Evolutionary conservation across 2,329 filamentous ascomycete genomes (phyloP).

Genomic region (Chaetomium sp.): DNA sequence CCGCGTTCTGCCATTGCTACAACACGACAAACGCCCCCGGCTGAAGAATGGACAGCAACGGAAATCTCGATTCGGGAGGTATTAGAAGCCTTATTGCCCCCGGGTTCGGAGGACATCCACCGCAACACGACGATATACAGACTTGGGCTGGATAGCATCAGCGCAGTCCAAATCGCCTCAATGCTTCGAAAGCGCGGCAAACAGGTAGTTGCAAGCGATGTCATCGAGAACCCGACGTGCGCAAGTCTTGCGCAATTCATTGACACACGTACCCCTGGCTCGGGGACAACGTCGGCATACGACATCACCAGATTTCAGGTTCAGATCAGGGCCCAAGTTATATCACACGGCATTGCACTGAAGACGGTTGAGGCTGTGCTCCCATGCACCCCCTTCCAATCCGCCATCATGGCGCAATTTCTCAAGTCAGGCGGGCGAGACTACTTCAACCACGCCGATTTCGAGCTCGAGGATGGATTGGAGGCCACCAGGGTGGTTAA

Average conservation of each 20-base stretch:
- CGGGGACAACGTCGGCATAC: constrained; percentile 33
- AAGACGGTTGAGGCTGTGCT: constrained; percentile 58
- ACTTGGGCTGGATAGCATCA: constrained; percentile 90
- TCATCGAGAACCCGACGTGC: constrained; percentile 65
- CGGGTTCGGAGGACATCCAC: constrained; percentile 53
- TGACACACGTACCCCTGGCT: neutral
- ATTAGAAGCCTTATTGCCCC: constrained; percentile 60
- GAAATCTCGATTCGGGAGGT: constrained; percentile 58
- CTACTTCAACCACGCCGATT: constrained; percentile 75
- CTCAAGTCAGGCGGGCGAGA: constrained; percentile 64
- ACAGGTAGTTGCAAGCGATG: constrained; percentile 66
- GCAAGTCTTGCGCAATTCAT: constrained; percentile 42
- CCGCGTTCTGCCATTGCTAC: too few species aligned
- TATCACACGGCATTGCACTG: constrained; percentile 10
- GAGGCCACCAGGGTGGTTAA: constrained; percentile 46
- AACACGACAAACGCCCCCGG: neutral
- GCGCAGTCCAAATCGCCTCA: constrained; percentile 75
- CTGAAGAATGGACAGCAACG: constrained; percentile 49
- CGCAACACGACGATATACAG: constrained; percentile 75
- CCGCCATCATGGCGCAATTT: constrained; percentile 77
- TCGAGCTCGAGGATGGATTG: constrained; percentile 50
- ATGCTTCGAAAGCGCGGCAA: constrained; percentile 63
- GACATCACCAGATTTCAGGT: constrained; percentile 47
- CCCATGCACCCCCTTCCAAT: constrained; percentile 79
- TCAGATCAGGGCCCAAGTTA: constrained; percentile 39